Base-by-base conservation (phyloP, 2,329 filamentous ascomycete species). In the Calonectria ilicicola region DNA sequence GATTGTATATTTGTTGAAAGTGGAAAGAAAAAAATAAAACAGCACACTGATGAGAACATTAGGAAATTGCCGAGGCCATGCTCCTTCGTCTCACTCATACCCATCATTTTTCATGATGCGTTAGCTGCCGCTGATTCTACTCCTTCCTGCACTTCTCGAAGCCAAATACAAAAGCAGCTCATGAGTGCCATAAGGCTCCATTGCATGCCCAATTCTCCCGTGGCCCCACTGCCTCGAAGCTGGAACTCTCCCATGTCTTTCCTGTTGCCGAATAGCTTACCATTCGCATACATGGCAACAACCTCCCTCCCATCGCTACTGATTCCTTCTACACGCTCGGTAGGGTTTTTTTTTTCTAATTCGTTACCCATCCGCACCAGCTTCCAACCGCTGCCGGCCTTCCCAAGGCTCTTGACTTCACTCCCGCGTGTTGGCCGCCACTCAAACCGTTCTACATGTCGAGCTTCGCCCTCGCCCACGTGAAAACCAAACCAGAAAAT, bases 321-420 rank as follows among this genome's bases (percentile, higher is more conserved):
- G 65, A 72, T 72, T 10, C 63, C 70, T 23, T 76, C 66, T 5
- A 19, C 23, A 2, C 65, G 51, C n/a, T 73, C 62, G 2, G 2
- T 26, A 3, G 42, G 58, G 6, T 68, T 56, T 1, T 10, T 26
- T 19, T 14, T 68, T 64, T 10, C 67, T 65, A 2, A 23, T 19
- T 32, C 12, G 14, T 46, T 71, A 15, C 72, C 74, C 8, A 80
- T 49, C 23, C 72, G 69, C 9, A 76, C 73, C 17, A 76, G 72
- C 56, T 78, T 75, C 70, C 73, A 77, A 14, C 78, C 75, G 35
- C 53, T 67, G 21, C 71, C 38, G 3, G 74, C 73, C 14, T 73
- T 74, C 0, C 77, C 77, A 14, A 77, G 23, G 17, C 74, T 77
- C 60, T 67, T 74, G 27, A 79, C 73, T 60, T 80, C 78, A 26